Evolutionary conservation across 2,329 filamentous ascomycete species (phyloP), one percentile per base, ranked within the genome.

Genomic region (Colletotrichum tamarilloi): DNA sequence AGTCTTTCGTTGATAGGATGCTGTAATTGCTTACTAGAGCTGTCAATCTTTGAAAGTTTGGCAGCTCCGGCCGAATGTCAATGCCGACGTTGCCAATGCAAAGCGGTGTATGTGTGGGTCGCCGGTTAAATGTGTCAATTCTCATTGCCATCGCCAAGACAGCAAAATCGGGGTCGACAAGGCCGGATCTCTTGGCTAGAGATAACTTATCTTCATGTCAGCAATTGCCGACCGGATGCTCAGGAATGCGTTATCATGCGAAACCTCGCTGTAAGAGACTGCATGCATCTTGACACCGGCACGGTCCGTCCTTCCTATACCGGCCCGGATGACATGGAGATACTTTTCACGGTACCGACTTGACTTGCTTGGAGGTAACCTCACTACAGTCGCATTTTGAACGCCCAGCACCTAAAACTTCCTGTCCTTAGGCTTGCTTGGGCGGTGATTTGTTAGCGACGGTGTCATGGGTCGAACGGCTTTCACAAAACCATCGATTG

Each of bases 151-250:
- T 55, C 35, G 66, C 66, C 70, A 73, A 70, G 70, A 16, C 35
- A 53, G 3, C 55, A 49, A 60, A 32, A 52, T 30, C n/a, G 22
- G 42, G 55, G 30, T 49, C n/a, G 12, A 52, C 38, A 49, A 55
- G 42, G 26, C 42, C 46, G 26, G 16, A 65, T 69, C 66, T 70
- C 66, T 70, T 73, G 70, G 70, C 70, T 22, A 32, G 35, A 59
- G 66, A 69, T 69, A 64, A 60, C 26, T 35, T 49, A 58, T 63
- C 57, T 42, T 14, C n/a, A 35, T 11, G 6, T 35, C 19, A 14
- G 35, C 1, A 12, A 55, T 24, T 68, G 35, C 60, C 26, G 24
- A 19, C 26, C 16, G n/a, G 26, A 22, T 24, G 26, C 38, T 8
- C 4, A 24, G 14, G 5, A 32, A 28, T 22, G 3, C n/a, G 26